A percentile compares a stretch with the other conserved stretches of the same genome.
phyloP scores from a whole-genome alignment of 257 asterid genomes.

The Primulina tabacum region DNA sequence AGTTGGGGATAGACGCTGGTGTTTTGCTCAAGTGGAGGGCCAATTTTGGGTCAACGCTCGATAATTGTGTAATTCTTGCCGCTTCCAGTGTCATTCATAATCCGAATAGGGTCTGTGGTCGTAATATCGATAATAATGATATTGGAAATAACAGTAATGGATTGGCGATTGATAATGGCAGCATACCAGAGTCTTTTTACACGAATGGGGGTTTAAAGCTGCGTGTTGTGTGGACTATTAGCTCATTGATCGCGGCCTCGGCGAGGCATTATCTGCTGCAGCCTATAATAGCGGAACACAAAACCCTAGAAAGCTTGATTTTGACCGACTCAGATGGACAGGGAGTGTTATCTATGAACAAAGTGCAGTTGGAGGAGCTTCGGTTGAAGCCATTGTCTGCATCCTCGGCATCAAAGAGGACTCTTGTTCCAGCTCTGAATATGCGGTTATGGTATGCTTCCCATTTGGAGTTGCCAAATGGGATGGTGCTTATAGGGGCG shows the following conservation, averaged over 20 bases:
- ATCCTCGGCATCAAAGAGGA: conserved; percentile 79
- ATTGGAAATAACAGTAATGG: conserved; percentile 14
- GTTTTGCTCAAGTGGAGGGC: conserved; percentile 83
- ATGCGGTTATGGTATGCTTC: conserved; percentile 86
- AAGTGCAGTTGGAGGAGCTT: conserved; percentile 83
- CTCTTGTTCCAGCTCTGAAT: conserved; percentile 79
- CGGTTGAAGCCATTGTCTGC: conserved; percentile 86
- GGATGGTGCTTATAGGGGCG: conserved; percentile 80
- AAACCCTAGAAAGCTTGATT: conserved; percentile 61
- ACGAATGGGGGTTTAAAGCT: conserved; percentile 77
- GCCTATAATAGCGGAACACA: conserved; percentile 75
- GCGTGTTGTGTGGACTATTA: conserved; percentile 91
- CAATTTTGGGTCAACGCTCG: conserved; percentile 76
- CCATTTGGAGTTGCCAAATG: conserved; percentile 72
- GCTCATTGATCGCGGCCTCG: conserved; percentile 85
- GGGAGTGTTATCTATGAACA: conserved; percentile 79
- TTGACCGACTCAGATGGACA: conserved; percentile 84
- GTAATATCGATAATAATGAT: conserved; percentile 12
- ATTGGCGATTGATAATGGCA: conserved; percentile 53
- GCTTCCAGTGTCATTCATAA: conserved; percentile 59
- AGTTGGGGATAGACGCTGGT: conserved; percentile 71
- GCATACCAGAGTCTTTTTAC: conserved; percentile 82
- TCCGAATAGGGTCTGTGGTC: conserved; percentile 5
- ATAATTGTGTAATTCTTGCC: conserved; percentile 76
- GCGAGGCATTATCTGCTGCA: conserved; percentile 85